A percentile compares a stretch with the other conserved stretches of the same genome.
Evolutionary conservation across 305 asterid genomes (phyloP).

Genomic region (Fraxinus xanthoxyloides): DNA sequence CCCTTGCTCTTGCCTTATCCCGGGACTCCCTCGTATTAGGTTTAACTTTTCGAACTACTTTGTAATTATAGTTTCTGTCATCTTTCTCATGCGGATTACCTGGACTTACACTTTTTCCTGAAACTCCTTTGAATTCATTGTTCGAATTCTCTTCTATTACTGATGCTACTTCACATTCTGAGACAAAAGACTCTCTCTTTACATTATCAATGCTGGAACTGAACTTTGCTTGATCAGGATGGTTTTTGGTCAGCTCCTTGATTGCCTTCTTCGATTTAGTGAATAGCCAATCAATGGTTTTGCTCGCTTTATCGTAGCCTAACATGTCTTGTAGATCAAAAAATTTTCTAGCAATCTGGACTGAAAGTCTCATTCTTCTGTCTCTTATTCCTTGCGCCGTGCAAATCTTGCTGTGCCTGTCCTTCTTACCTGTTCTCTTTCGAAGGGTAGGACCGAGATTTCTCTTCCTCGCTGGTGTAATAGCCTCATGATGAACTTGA

Average conservation of each 20-base stretch:
- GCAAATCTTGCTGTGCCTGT: slow-evolving; percentile 14
- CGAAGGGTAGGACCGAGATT: not conserved
- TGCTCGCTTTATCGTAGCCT: slow-evolving; percentile 2
- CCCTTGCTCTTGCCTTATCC: slow-evolving; percentile 43
- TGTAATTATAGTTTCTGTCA: not conserved
- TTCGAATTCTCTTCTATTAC: not conserved
- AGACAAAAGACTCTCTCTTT: not conserved
- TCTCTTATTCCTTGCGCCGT: slow-evolving; percentile 12
- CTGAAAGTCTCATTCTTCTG: slow-evolving; percentile 8
- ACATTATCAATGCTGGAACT: not conserved
- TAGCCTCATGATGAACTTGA: not conserved
- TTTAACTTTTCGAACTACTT: not conserved
- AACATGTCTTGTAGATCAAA: not conserved
- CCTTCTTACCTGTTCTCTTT: slow-evolving; percentile 6
- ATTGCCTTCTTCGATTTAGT: slow-evolving; percentile 27
- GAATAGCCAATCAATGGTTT: slow-evolving; percentile 36
- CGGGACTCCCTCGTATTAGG: slow-evolving; percentile 36
- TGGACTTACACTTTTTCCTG: not conserved
- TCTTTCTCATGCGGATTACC: not conserved
- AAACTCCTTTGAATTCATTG: not conserved
- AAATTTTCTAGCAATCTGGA: slow-evolving; percentile 9
- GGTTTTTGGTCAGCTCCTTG: slow-evolving; percentile 9
- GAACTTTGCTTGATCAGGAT: not conserved
- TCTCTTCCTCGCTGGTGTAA: not conserved
- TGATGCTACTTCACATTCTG: slow-evolving; percentile 12